Evolutionary conservation across 2,329 filamentous ascomycete genomes (phyloP).

Genomic region (Penicillium palitans): DNA sequence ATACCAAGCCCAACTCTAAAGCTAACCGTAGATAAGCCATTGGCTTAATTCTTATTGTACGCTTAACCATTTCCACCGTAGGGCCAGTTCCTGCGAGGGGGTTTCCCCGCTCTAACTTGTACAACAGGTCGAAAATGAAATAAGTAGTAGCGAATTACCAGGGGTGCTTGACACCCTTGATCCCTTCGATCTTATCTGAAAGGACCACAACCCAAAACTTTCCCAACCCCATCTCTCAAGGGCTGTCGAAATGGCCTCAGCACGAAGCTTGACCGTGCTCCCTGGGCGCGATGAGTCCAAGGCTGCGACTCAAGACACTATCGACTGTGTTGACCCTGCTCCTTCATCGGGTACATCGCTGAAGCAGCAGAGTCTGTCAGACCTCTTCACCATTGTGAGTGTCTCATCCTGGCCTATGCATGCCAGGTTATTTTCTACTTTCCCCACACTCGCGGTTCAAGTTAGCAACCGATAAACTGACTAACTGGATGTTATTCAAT

Average conservation of each 20-base stretch:
- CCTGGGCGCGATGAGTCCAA: neutral
- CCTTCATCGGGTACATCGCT: slow-evolving; percentile 17
- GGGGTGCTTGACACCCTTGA: neutral
- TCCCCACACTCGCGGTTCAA: neutral
- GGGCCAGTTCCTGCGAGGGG: neutral
- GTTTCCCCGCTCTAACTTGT: neutral
- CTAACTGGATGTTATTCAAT: neutral
- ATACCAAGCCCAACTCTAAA: neutral
- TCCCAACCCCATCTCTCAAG: neutral
- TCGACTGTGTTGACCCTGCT: neutral
- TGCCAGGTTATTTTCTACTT: neutral
- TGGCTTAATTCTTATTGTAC: neutral
- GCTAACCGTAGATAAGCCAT: neutral
- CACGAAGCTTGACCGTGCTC: neutral
- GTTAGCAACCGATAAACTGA: neutral
- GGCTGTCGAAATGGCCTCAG: neutral
- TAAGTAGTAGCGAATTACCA: neutral
- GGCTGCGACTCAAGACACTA: neutral
- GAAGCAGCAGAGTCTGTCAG: slow-evolving; percentile 28
- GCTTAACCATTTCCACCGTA: neutral
- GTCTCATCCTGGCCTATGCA: neutral
- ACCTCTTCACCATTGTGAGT: slow-evolving; percentile 32
- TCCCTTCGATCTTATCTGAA: neutral
- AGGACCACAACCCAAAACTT: neutral
- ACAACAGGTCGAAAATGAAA: neutral